Evolutionary conservation across 139 green algal genomes (phyloP), one percentile per base, ranked within the genome.

Genomic region (Chloropicon primus): DNA sequence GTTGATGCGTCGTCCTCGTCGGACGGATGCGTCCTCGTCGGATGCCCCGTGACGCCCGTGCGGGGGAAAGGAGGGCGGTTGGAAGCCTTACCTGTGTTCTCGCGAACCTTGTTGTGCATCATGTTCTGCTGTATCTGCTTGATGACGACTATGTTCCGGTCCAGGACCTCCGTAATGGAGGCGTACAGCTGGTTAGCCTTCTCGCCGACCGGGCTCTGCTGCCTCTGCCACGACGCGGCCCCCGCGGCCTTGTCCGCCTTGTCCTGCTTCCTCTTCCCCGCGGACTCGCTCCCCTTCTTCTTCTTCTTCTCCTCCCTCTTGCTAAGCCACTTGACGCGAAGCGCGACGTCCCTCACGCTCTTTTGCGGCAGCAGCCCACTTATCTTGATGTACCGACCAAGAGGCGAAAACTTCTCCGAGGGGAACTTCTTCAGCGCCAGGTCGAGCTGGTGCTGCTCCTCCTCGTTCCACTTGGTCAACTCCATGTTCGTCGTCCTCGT

Each of bases 271-370:
- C 71, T 29, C 26, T 53, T 77, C 80, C 26, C 26, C 41, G 27
- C 26, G 24, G 28, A 41, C 53, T 72, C 41, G 29, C 41, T 77
- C 2, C 62, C 23, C 74, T 83, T 84, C 22, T 84, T 76, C 28
- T 81, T 80, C 24, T 80, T 76, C 71, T 76, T 72, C 75, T 82
- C 72, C 74, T 0, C 74, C 76, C 21, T 83, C 76, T 53, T 28
- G 5, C 54, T 79, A 26, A 89, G 82, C 90, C 90, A 94, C 25
- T 80, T 80, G 24, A 84, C 80, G 21, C 90, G 83, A 54, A 94
- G 71, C 10, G 90, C 90, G 2, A 94, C 90, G 74, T 94, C 90
- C 0, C 90, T 76, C 26, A 90, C 89, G 27, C 72, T 82, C 82
- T 94, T 94, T 25, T 84, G 78, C 1, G 88, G 84, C 24, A 94